A percentile compares a stretch with the other conserved stretches of the same genome.
Conservation (phyloP, 257 asterid species). For the Verbascum thapsus region DNA sequence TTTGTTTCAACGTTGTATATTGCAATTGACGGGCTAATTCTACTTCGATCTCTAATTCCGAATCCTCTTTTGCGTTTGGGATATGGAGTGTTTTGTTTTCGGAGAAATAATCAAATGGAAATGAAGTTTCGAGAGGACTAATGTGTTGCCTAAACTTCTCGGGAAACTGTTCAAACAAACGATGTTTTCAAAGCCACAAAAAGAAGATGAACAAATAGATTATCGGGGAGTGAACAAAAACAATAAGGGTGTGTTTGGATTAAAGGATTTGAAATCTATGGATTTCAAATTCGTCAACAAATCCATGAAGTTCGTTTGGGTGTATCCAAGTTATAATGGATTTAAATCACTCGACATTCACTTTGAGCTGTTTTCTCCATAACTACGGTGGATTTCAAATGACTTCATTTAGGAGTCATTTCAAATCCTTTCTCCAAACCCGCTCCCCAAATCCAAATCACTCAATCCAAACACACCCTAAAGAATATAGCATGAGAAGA, state of each 20-base stretch:
- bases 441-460: too few relatives aligned
- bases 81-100: slow-evolving; percentile 46
- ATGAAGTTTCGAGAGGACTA: slow-evolving; percentile 34
- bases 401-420: too few relatives aligned
- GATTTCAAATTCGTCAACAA: too few relatives aligned
- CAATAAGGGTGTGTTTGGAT: too few relatives aligned
- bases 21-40: slow-evolving; percentile 51
- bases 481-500: neutral
- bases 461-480: too few relatives aligned
- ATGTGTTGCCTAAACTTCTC: slow-evolving; percentile 47
- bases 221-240: neutral
- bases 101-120: slow-evolving; percentile 46
- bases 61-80: slow-evolving; percentile 44
- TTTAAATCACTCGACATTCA: too few relatives aligned
- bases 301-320: too few relatives aligned
- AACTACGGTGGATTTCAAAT: too few relatives aligned
- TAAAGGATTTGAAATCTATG: too few relatives aligned
- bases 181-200: neutral
- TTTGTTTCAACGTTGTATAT: slow-evolving; percentile 41
- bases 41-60: slow-evolving; percentile 50
- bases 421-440: too few relatives aligned
- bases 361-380: too few relatives aligned
- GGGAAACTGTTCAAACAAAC: slow-evolving; percentile 55
- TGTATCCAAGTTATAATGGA: too few relatives aligned
- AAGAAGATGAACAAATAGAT: neutral